Base-by-base conservation (phyloP, 108 stramenopile genomes). In the Discostella pseudostelligera region DNA sequence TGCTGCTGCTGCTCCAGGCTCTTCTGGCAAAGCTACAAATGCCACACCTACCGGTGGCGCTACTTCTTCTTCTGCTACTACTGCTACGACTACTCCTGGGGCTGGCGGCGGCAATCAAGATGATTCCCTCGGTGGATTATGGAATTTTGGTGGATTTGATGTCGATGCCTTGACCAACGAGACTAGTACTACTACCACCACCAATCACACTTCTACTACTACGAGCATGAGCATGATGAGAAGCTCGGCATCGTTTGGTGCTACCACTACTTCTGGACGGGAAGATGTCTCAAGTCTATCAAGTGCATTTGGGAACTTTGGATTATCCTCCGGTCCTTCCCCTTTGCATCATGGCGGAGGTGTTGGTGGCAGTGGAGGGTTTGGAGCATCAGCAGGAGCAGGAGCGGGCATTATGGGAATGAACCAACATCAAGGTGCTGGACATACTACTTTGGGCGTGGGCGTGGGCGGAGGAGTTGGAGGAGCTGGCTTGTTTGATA, bases 91-190 rank as follows among this genome's bases (percentile, higher is more conserved):
- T n/a, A n/a, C n/a, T n/a, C n/a, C n/a, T 9, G 46, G 46, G 14
- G 16, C 14, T 5, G 16, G 46, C 46, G 46, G 46, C 20, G 12
- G 20, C 46, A 44, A 11, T 25, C 49, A 56, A 32, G 53, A 48
- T 21, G 22, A 39, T 26, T 40, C 64, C 21, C 66, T 67, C 40
- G 66, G 66, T 13, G 66, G 56, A 24, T 37, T 78, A 2, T 78
- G 69, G 77, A 67, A 70, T 59, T 78, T 78, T 56, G 77, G 77
- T 16, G 70, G 69, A 11, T 78, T 78, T 49, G 77, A 70, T 43
- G 77, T 70, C 13, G 77, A 78, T 49, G 77, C 77, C n/a, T 49
- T 67, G 35, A 78, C 76, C 53, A 42, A 42, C 66, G 59, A 60
- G 45, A 44, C 17, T 28, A 12, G 17, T 0, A 6, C 22, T 7